These are phyloP conservation scores for Skeletonema menzelii DNA, from an alignment of 108 stramenopile genomes.

Conservation along the genomic window DNA sequence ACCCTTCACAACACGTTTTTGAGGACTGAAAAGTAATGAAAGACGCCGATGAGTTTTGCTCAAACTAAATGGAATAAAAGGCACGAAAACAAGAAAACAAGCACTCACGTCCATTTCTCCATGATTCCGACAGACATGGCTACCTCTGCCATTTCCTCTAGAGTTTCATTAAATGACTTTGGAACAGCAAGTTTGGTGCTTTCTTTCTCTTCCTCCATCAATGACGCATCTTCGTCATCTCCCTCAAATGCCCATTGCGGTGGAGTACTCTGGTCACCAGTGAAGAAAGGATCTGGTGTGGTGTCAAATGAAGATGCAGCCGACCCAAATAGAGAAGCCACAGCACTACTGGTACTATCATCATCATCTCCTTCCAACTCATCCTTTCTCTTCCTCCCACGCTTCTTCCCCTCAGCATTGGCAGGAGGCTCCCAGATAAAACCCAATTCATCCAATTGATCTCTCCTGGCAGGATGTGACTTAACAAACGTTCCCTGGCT, in stretches of 20 bases:
- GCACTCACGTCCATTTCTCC: conserved; percentile 54
- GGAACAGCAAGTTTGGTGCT: conserved; percentile 47
- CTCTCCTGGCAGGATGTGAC: conserved; percentile 60
- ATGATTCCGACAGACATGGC: conserved; percentile 75
- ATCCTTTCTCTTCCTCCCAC: conserved; percentile 65
- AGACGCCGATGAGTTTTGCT: background rate
- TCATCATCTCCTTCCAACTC: conserved; percentile 41
- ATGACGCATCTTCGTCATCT: conserved; percentile 41
- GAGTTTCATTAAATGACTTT: conserved; percentile 58
- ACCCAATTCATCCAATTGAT: conserved; percentile 74
- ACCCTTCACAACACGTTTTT: conserved; percentile 65
- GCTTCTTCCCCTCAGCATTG: conserved; percentile 51
- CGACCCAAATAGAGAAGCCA: conserved; percentile 31
- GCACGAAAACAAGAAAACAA: background rate
- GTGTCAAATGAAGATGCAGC: conserved; percentile 18
- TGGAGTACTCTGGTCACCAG: conserved; percentile 44
- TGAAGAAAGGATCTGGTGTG: conserved; percentile 39
- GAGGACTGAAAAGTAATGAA: conserved; percentile 24
- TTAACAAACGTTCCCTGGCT: conserved; percentile 89
- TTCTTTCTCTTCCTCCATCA: conserved; percentile 42
- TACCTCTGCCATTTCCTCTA: conserved; percentile 58
- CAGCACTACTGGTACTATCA: conserved; percentile 17
- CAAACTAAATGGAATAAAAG: background rate
- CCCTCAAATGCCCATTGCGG: conserved; percentile 76
- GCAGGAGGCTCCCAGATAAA: conserved; percentile 81